Base-by-base conservation (phyloP, 495 filamentous ascomycete genomes). In the Evansstolkia leycettana region DNA sequence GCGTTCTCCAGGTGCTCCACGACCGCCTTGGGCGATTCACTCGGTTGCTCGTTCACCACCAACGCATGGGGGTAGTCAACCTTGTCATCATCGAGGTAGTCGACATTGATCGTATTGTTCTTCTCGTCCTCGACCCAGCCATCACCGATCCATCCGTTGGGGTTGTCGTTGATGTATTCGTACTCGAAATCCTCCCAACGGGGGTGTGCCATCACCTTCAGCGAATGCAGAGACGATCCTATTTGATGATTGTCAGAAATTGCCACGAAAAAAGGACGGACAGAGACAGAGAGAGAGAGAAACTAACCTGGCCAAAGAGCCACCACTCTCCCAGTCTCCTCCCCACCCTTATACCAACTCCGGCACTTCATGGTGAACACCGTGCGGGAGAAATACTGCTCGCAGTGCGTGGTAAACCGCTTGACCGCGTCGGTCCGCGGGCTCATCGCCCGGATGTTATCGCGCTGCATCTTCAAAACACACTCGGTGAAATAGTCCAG, bases 271-370 rank as follows among this genome's bases (percentile, higher is more conserved):
- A 9, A 14, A 24, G 14, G 9, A 38, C n/a, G n/a, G n/a, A n/a
- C n/a, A n/a, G n/a, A n/a, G n/a, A n/a, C n/a, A n/a, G n/a, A n/a
- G n/a, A n/a, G n/a, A 26, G 16, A 30, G 10, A 26, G 16, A 25
- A 34, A 51, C 37, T 53, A 55, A n/a, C 63, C 64, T 28, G 65
- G 62, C 62, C 64, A 68, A 2, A 68, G 41, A 17, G 50, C 54
- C 5, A 50, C 54, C 12, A 65, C 41, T 12, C 55, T 42, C 16
- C 60, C 59, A 18, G 51, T 39, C 17, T 61, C 52, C 4, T 46
- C 43, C 1, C 60, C 60, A 9, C 53, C 54, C 40, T 71, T 74
- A 43, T 75, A 73, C 69, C 69, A 73, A n/a, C 64, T 69, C 11
- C 63, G 58, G 38, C 72, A 75, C 11, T 62, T 50, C 23, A 55